These are phyloP conservation scores for Candida ulmi DNA, from an alignment of 805 yeast genomes.

Conservation along the genomic window DNA sequence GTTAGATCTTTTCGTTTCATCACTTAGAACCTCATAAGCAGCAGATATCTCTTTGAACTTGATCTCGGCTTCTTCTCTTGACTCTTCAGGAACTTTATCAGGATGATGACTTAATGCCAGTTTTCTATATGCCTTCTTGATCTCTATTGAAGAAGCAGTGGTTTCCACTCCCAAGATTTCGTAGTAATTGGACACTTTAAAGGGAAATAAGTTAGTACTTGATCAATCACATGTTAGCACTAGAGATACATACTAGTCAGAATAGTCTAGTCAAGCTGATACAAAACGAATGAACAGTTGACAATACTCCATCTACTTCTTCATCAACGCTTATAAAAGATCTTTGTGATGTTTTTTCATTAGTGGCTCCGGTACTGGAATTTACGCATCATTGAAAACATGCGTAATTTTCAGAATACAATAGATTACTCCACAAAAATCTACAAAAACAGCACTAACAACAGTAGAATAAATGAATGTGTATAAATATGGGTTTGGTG, in stretches of 20 bases:
- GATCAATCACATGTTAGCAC: not conserved
- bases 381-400: not conserved
- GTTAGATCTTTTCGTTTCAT: conserved; percentile 53
- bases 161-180: conserved; percentile 64
- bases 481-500: too few relatives aligned
- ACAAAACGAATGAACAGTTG: too few relatives aligned
- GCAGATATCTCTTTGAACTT: conserved; percentile 78
- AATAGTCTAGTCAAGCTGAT: too few relatives aligned
- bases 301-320: too few relatives aligned
- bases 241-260: not conserved
- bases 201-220: not conserved
- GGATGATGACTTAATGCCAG: conserved; percentile 85
- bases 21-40: conserved; percentile 80
- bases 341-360: too few relatives aligned
- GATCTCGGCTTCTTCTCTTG: conserved; percentile 65
- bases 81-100: conserved; percentile 71
- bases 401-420: not conserved
- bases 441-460: too few relatives aligned
- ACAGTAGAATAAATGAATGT: too few relatives aligned
- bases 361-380: not conserved
- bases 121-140: conserved; percentile 78
- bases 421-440: too few relatives aligned
- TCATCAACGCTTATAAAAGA: too few relatives aligned
- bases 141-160: conserved; percentile 64
- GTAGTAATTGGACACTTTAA: conserved; percentile 32